A percentile compares a stretch with the other conserved stretches of the same genome.
These are phyloP conservation scores for Neurospora sp. DNA, from an alignment of 495 filamentous ascomycete genomes.

Conservation along the genomic window DNA sequence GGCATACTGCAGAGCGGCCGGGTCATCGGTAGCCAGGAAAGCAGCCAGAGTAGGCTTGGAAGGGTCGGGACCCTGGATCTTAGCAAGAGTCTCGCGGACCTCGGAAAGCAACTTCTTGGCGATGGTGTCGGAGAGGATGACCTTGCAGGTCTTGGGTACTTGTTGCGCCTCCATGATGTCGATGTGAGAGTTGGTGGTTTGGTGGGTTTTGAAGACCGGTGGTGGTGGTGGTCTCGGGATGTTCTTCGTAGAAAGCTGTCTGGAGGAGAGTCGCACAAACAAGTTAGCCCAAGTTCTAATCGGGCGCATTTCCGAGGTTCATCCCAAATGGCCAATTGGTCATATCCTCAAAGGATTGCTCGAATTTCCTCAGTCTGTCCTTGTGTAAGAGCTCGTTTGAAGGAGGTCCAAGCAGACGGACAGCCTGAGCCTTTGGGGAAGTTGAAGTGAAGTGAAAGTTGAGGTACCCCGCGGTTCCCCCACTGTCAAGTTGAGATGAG, in stretches of 20 bases:
- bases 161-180: conserved; percentile 31
- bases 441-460: background rate
- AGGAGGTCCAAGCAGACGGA: background rate
- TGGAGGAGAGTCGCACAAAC: background rate
- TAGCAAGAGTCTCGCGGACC: conserved; percentile 59
- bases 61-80: conserved; percentile 39
- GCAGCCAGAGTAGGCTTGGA: conserved; percentile 71
- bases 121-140: conserved; percentile 75
- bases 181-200: background rate
- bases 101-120: conserved; percentile 71
- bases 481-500: background rate
- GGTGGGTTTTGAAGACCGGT: background rate
- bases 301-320: background rate
- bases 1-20: conserved; percentile 84
- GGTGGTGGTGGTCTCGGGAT: background rate
- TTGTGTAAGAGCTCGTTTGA: background rate
- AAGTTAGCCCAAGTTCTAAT: background rate
- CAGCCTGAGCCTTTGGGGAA: background rate
- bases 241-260: background rate
- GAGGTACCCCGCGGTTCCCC: background rate
- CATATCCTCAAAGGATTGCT: background rate
- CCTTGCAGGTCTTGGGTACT: conserved; percentile 68
- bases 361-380: background rate
- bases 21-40: conserved; percentile 86
- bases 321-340: background rate